Evolutionary conservation across 169 alveolate genomes (phyloP).

Genomic region (Cytauxzoon felis): DNA sequence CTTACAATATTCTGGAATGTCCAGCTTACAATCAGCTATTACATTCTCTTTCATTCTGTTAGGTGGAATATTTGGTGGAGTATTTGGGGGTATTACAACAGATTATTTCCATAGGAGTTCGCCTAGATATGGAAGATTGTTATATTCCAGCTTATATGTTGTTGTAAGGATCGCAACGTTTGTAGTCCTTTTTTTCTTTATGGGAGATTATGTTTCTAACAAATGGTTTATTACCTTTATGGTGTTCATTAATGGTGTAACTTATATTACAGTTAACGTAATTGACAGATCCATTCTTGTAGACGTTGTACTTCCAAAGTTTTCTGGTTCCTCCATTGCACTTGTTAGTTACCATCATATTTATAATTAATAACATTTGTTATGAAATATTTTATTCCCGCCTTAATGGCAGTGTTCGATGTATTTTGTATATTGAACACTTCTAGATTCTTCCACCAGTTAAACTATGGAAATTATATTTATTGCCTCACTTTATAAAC

Average conservation of each 20-base stretch:
- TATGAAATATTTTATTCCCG: not conserved
- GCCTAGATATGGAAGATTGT: conserved; percentile 86
- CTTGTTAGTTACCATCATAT: conserved; percentile 51
- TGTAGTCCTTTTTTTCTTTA: conserved; percentile 67
- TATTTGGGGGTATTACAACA: conserved; percentile 82
- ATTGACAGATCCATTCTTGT: conserved; percentile 85
- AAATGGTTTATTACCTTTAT: conserved; percentile 43
- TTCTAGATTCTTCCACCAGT: no score
- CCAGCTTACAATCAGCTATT: conserved; percentile 81
- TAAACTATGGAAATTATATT: no score
- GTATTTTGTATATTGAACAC: no score
- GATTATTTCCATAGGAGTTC: conserved; percentile 76
- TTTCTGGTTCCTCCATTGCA: conserved; percentile 83
- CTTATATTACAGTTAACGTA: conserved; percentile 87
- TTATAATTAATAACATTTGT: not conserved
- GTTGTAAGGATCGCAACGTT: conserved; percentile 67
- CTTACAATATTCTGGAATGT: conserved; percentile 84
- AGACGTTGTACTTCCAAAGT: conserved; percentile 84
- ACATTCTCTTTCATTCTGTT: conserved; percentile 77
- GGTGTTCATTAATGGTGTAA: conserved; percentile 78
- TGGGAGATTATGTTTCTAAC: conserved; percentile 56
- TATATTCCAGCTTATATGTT: conserved; percentile 62
- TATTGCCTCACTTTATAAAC: not conserved
- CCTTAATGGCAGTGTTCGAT: no score
- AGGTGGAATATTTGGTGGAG: conserved; percentile 87